Percentiles rank a stretch among this genome's conserved stretches.
Conservation (phyloP, 106 monocot genomes). For the Ottelia alismoides region DNA sequence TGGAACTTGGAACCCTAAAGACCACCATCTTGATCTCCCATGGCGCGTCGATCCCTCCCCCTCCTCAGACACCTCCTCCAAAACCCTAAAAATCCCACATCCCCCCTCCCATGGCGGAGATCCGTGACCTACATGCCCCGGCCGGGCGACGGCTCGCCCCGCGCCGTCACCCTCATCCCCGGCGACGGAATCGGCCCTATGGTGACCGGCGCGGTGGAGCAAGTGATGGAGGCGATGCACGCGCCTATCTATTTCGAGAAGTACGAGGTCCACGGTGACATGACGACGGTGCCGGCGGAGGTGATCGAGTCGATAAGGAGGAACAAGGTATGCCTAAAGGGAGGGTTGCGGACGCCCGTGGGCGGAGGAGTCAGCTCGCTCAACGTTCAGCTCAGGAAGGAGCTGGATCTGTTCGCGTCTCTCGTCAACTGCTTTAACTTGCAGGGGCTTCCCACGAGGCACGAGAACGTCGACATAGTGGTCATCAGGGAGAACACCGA, state of each 20-base stretch:
- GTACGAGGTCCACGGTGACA: conserved; percentile 45
- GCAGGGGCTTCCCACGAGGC: conserved; percentile 39
- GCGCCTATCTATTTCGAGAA: conserved; percentile 44
- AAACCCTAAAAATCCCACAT: not conserved
- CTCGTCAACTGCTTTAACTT: conserved; percentile 53
- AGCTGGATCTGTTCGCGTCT: conserved; percentile 53
- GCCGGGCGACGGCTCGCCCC: conserved; percentile 44
- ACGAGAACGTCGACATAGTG: conserved; percentile 57
- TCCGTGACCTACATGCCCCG: conserved; percentile 61
- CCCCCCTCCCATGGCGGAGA: conserved; percentile 5
- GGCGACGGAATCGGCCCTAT: conserved; percentile 59
- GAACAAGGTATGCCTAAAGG: conserved; percentile 63
- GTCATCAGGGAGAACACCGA: conserved; percentile 68
- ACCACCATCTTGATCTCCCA: conserved; percentile 4
- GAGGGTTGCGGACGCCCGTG: conserved; percentile 37
- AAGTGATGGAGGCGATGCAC: conserved; percentile 53
- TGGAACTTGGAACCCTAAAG: no score
- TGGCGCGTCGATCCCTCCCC: conserved; percentile 33
- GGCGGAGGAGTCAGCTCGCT: conserved; percentile 57
- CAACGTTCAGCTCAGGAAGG: conserved; percentile 52
- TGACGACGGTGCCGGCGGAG: conserved; percentile 30
- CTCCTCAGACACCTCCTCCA: conserved; percentile 20
- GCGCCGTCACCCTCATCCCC: conserved; percentile 40
- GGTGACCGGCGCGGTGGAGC: conserved; percentile 41
- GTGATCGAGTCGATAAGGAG: conserved; percentile 42